Evolutionary conservation across 306 rosid genomes (phyloP), one percentile per base, ranked within the genome.

Genomic region (Acacia crassicarpa): DNA sequence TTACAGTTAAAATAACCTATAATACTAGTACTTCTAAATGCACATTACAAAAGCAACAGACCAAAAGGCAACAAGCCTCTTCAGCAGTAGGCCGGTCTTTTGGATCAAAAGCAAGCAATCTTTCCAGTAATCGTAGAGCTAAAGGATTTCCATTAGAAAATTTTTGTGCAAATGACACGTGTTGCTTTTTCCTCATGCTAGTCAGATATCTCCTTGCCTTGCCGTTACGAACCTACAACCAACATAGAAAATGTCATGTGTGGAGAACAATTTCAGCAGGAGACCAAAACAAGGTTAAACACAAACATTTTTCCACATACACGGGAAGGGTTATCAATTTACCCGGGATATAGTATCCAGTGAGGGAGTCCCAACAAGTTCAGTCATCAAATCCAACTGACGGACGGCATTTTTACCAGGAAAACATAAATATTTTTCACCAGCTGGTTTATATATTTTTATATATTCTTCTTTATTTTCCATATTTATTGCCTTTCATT

Each of bases 321-420:
- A 40, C 48, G 17, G 8, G 54, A 13, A 25, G 27, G 49, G 20
- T 14, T 82, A 30, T 62, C 40, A 56, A 67, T n/a, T 81, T 87
- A 93, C 99, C 88, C 92, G 94, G 41, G 99, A 95, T 85, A 95
- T 95, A 40, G 99, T 93, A 86, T 95, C 99, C 56, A 93, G 76
- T 72, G 93, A 91, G 9, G 99, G 99, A 17, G 98, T 93, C 22
- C 98, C 99, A 67, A 95, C 98, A 44, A 93, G 82, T 87, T 95
- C 98, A 51, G 98, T 93, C 99, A 95, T 95, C 86, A 95, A 84
- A 85, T 95, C 99, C 80, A 95, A 87, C 83, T 95, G 99, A 85
- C 91, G 99, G 75, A 93, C 99, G 13, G 93, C 98, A 91, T 95
- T 95, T 87, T 95, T 95, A 32, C 99, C 99, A 59, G 99, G 99